These are phyloP conservation scores for Dothideomycetes sp. DNA, from an alignment of 2,329 filamentous ascomycete genomes.

Conservation along the genomic window DNA sequence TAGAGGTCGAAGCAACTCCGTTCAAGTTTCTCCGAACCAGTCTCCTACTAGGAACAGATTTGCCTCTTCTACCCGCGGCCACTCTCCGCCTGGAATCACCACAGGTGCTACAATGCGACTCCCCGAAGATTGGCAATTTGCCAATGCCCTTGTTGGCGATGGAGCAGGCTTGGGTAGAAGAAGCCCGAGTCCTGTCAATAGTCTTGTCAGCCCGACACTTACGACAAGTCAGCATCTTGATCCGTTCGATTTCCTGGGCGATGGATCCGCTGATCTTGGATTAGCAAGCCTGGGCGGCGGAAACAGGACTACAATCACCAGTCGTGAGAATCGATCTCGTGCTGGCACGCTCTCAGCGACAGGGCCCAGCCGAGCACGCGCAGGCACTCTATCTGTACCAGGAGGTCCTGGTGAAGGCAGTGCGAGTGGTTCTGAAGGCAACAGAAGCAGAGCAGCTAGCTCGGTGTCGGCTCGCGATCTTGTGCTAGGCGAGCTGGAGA, in stretches of 20 bases:
- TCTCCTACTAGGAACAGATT: constrained; percentile 12
- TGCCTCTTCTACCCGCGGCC: constrained; percentile 4
- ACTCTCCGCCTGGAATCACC: not conserved
- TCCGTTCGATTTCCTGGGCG: constrained; percentile 1
- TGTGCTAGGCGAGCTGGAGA: constrained; percentile 74
- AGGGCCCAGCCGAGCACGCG: constrained; percentile 2
- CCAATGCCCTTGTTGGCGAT: constrained; percentile 3
- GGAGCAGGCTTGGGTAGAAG: not conserved
- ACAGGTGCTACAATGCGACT: constrained; percentile 2
- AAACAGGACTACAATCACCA: not conserved
- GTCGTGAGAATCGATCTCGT: not conserved
- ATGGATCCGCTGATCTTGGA: constrained; percentile 4
- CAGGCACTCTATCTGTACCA: constrained; percentile 1
- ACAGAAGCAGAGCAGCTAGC: constrained; percentile 53
- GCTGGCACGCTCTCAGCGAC: constrained; percentile 2
- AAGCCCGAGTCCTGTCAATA: no score
- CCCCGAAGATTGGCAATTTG: constrained; percentile 8
- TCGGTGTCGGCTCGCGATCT: constrained; percentile 58
- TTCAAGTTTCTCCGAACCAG: constrained; percentile 16
- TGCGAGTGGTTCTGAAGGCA: constrained; percentile 10
- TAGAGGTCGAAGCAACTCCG: constrained; percentile 22
- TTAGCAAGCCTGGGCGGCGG: not conserved
- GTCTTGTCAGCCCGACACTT: constrained; percentile 15
- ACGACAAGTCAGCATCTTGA: constrained; percentile 11
- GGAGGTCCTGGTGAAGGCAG: not conserved